These are phyloP conservation scores for Thielaviopsis punctulata DNA, from an alignment of 2,329 filamentous ascomycete species.

Conservation along the genomic window DNA sequence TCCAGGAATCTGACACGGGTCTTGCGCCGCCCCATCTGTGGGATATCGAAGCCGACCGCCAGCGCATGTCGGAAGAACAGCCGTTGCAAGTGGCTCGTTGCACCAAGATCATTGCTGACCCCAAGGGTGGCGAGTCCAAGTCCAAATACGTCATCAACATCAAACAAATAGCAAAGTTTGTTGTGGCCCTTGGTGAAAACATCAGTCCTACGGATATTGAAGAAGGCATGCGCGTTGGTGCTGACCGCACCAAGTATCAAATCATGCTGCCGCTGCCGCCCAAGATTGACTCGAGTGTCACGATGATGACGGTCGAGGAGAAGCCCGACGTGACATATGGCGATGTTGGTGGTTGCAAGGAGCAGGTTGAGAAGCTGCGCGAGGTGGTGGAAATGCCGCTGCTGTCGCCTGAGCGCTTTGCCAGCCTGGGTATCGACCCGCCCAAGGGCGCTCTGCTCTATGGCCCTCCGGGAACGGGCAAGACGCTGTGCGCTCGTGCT, in stretches of 20 bases:
- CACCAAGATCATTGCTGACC: slow-evolving; percentile 97
- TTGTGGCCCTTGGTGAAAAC: slow-evolving; percentile 90
- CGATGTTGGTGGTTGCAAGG: slow-evolving; percentile 96
- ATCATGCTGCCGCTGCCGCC: slow-evolving; percentile 90
- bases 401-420: slow-evolving; percentile 96
- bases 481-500: slow-evolving; percentile 96
- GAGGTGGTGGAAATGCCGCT: slow-evolving; percentile 96
- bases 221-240: slow-evolving; percentile 96
- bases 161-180: slow-evolving; percentile 99
- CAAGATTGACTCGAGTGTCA: slow-evolving; percentile 97
- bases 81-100: slow-evolving; percentile 92
- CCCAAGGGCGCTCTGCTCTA: slow-evolving; percentile 94
- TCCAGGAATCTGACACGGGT: slow-evolving; percentile 89
- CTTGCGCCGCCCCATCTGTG: slow-evolving; percentile 96
- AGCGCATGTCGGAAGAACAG: slow-evolving; percentile 97
- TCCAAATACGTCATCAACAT: slow-evolving; percentile 99
- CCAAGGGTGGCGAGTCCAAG: slow-evolving; percentile 82
- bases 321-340: slow-evolving; percentile 99
- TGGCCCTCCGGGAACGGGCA: slow-evolving; percentile 95
- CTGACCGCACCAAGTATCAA: slow-evolving; percentile 98
- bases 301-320: slow-evolving; percentile 99
- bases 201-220: slow-evolving; percentile 98
- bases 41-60: slow-evolving; percentile 93
- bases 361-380: slow-evolving; percentile 99
- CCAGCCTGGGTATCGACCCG: slow-evolving; percentile 99